Evolutionary conservation across 2,329 filamentous ascomycete genomes (phyloP).

Genomic region (Colletotrichum kahawae): DNA sequence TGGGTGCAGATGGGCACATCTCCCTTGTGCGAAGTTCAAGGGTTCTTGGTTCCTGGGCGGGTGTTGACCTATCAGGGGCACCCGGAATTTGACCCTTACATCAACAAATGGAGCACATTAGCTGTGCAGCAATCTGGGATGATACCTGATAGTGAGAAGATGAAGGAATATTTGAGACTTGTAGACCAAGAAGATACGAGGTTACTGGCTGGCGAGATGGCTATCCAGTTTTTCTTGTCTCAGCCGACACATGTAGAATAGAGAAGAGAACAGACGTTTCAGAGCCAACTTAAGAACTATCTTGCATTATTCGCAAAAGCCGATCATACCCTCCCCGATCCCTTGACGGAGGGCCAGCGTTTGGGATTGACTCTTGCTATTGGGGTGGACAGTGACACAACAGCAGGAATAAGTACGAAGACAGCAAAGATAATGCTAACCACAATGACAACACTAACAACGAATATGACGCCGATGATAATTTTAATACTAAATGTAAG

Average conservation of each 20-base stretch:
- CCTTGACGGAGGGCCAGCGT: no score
- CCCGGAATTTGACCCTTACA: conserved; percentile 46
- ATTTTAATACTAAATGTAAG: no score
- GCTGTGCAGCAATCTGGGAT: conserved; percentile 38
- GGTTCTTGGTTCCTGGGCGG: conserved; percentile 39
- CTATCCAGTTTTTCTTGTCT: conserved; percentile 24
- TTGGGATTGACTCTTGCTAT: no score
- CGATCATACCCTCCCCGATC: no score
- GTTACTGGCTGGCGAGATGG: conserved; percentile 23
- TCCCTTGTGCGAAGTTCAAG: conserved; percentile 40
- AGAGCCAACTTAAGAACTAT: not conserved
- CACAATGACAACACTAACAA: no score
- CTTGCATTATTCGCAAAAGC: not conserved
- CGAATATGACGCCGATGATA: no score
- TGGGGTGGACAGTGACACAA: no score
- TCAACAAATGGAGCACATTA: conserved; percentile 35
- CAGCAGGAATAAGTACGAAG: no score
- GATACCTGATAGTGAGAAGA: not conserved
- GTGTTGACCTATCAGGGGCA: conserved; percentile 47
- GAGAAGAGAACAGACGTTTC: not conserved
- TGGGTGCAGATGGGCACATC: conserved; percentile 28
- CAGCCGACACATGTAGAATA: not conserved
- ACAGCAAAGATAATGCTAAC: no score
- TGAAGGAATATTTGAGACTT: not conserved
- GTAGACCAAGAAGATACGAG: conserved; percentile 27